Base-by-base conservation (phyloP, 768 basidiomycete genomes). In the Psilocybe sp. region DNA sequence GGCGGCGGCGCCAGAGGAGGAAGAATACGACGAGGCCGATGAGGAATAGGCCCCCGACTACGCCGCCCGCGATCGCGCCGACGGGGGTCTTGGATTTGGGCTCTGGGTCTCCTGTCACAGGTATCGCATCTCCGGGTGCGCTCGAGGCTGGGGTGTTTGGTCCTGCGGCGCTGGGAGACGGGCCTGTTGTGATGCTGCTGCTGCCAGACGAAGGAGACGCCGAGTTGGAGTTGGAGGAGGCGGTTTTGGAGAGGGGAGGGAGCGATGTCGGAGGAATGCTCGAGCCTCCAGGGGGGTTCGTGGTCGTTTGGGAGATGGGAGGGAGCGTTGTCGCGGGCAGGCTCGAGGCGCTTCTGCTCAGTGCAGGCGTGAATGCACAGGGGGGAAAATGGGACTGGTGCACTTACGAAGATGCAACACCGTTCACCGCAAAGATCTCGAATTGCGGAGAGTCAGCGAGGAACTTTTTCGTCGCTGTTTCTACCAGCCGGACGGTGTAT, bases 391-490 rank as follows among this genome's bases (percentile, higher is more conserved):
- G n/a, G 37, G 10, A 18, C 18, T 3, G 18, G 37, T 4, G 23
- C 23, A 38, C 37, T 10, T 18, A 38, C 37, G 37, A 43, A 6
- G 42, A 9, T 10, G 44, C 14, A 11, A 33, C 3, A 12, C n/a
- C 23, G 2, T 33, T 33, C 14, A 35, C 44, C n/a, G 23, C 1
- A 33, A 46, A 46, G 12, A 46, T 46, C 33, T 46, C n/a, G 20
- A 46, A 46, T 34, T 46, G 28, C 6, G 44, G 44, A 13, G 44
- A 46, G 33, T 46, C 44, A 1, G 13, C 15, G 1, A 46, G 33
- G 33, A 46, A 46, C 15, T 15, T 23, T 20, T 46, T 46, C 6
- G 44, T 46, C 44, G 44, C 32, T 8, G 44, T 46, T 46, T 33
- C 44, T 6, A 46, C 44, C 44, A 46, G 20, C 12, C 44, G 23